Evolutionary conservation across 1,284 basidiomycete species (phyloP).

Genomic region (Melampsora larici-populina): DNA sequence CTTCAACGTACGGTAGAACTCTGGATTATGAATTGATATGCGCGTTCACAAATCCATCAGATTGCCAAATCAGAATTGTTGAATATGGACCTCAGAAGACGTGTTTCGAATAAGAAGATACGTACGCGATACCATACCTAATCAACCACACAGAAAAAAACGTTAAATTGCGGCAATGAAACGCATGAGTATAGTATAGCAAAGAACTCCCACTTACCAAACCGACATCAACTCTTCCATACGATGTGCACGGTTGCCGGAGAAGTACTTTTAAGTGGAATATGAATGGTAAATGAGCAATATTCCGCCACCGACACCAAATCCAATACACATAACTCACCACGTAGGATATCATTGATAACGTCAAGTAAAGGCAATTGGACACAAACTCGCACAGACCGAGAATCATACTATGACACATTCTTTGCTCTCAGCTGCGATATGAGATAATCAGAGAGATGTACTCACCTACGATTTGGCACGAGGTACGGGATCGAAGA

Average conservation of each 20-base stretch:
- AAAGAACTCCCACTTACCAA: background rate
- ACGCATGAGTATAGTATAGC: background rate
- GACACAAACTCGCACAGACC: background rate
- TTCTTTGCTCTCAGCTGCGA: too few relatives aligned
- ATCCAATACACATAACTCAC: background rate
- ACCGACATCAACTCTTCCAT: background rate
- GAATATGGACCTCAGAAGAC: background rate
- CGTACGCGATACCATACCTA: background rate
- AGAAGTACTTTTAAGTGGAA: background rate
- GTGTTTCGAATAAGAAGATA: background rate
- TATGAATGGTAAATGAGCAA: background rate
- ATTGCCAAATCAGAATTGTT: background rate
- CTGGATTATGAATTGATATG: background rate
- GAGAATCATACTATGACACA: too few relatives aligned
- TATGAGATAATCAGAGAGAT: too few relatives aligned
- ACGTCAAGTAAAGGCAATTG: background rate
- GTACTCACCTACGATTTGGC: too few relatives aligned
- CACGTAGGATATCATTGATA: background rate
- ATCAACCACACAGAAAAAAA: background rate
- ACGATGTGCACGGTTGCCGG: background rate
- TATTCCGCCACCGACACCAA: background rate
- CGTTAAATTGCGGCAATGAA: background rate
- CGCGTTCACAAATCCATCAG: background rate
- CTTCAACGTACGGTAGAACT: background rate
- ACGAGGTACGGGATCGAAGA: background rate